A percentile compares a stretch with the other conserved stretches of the same genome.
phyloP scores from a whole-genome alignment of 768 basidiomycete genomes.

The Mrakia blollopis region DNA sequence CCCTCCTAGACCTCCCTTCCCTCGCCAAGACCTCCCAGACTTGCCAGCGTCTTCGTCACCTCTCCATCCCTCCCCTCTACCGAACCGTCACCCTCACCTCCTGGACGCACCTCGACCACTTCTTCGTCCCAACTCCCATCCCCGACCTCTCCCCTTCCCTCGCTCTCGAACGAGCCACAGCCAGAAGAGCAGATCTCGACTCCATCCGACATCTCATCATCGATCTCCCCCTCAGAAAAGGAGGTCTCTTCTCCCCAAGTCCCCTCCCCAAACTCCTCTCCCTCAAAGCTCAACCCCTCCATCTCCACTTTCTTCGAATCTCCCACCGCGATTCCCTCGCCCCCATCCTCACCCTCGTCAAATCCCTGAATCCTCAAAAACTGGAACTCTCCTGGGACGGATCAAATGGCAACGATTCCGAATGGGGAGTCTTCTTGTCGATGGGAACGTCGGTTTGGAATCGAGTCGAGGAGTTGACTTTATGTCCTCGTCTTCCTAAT shows the following conservation, averaged over 20 bases:
- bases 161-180: neutral
- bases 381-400: too few species aligned
- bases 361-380: neutral
- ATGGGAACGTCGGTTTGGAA: too few species aligned
- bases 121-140: neutral
- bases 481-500: too few species aligned
- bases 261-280: neutral
- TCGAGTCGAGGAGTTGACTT: too few species aligned
- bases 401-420: too few species aligned
- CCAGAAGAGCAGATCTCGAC: neutral
- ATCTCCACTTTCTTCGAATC: neutral
- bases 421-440: too few species aligned
- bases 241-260: neutral
- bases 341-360: neutral
- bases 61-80: constrained; percentile 2
- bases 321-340: neutral
- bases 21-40: neutral
- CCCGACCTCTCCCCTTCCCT: neutral
- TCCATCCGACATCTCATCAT: neutral
- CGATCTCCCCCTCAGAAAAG: neutral
- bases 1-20: neutral
- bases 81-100: constrained; percentile 5
- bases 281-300: neutral
- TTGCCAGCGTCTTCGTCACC: neutral
- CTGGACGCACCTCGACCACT: neutral